A percentile compares a stretch with the other conserved stretches of the same genome.
Conservation (phyloP, 148 eudicot species). For the Chenopodium album region DNA sequence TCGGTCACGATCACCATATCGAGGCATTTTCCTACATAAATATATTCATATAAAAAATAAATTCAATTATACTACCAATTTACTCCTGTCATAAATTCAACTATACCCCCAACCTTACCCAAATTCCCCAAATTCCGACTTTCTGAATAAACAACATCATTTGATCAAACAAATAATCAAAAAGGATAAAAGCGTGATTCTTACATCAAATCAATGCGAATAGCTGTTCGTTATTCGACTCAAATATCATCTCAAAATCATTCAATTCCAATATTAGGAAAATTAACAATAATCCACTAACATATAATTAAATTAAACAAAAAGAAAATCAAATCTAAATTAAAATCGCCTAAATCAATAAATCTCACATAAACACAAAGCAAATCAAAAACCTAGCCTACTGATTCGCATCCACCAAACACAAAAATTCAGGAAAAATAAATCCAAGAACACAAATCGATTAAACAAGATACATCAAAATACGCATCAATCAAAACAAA, state of each 20-base stretch:
- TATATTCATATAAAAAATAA: too few relatives aligned
- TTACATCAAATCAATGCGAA: not conserved
- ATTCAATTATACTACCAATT: too few relatives aligned
- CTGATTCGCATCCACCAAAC: not conserved
- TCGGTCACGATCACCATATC: conserved; percentile 62
- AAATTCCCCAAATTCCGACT: not conserved
- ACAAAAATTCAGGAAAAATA: too few relatives aligned
- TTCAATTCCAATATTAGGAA: not conserved
- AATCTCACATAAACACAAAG: not conserved
- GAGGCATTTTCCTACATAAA: conserved; percentile 57
- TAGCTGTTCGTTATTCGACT: not conserved
- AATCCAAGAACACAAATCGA: too few relatives aligned
- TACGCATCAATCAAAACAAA: not conserved
- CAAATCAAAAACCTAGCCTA: not conserved
- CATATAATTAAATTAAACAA: not conserved
- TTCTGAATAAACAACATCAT: not conserved
- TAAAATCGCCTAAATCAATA: too few relatives aligned
- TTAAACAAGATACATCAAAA: not conserved
- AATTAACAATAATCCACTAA: not conserved
- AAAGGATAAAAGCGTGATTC: not conserved
- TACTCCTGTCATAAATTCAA: too few relatives aligned
- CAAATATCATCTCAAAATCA: not conserved
- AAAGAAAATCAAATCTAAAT: not conserved
- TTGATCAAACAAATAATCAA: not conserved
- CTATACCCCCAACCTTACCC: not conserved